Percentiles rank a stretch among this genome's conserved stretches.
phyloP scores from a whole-genome alignment of 2,329 filamentous ascomycete species.

The Ophiostoma australiae region DNA sequence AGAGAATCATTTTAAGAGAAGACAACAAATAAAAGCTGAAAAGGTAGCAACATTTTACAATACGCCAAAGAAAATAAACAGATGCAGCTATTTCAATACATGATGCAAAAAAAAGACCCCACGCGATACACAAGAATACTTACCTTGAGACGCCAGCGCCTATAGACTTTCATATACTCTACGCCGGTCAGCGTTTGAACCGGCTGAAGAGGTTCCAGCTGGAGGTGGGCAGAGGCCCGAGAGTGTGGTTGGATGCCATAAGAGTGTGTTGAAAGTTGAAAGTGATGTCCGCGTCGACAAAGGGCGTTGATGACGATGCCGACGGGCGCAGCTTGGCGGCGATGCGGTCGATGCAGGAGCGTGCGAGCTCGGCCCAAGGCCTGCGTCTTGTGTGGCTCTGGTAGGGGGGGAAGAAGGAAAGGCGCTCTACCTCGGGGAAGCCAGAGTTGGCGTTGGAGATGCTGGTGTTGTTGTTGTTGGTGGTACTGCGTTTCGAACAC shows the following conservation, averaged over 20 bases:
- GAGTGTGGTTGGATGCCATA: neutral
- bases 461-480: neutral
- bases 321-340: neutral
- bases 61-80: no score
- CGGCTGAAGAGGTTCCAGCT: neutral
- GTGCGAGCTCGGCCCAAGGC: neutral
- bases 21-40: no score
- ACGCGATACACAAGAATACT: neutral
- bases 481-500: neutral
- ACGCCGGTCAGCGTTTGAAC: neutral
- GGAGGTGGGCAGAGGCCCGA: neutral
- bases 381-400: neutral
- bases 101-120: neutral
- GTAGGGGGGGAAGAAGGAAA: neutral
- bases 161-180: neutral
- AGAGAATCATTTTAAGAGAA: no score
- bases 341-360: neutral
- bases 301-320: neutral
- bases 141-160: neutral
- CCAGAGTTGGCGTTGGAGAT: neutral
- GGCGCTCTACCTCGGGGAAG: neutral
- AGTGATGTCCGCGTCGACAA: neutral
- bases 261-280: neutral
- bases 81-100: neutral
- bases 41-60: no score